Base-by-base conservation (phyloP, 140 eudicot species). In the Oenanthe javanica region DNA sequence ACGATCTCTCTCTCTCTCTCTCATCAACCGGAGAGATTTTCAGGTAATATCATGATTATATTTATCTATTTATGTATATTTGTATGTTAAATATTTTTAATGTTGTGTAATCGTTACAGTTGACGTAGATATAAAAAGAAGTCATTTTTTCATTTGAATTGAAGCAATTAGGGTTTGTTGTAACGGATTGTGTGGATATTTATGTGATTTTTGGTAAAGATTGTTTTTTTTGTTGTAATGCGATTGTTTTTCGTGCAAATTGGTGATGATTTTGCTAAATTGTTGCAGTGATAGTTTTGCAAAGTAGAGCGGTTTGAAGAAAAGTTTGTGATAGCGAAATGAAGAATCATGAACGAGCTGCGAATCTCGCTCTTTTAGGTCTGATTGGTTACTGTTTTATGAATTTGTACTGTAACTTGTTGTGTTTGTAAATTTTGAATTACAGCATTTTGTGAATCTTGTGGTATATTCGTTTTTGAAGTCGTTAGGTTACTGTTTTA, bases 351-450 rank as follows among this genome's bases (percentile, higher is more conserved):
- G 98, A 93, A 85, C 96, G 94, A 64, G 86, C 88, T 21, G 98
- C 94, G 16, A 93, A 88, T 86, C 77, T 93, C 57, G 98, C 96
- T 76, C 87, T 93, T 80, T 93, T 92, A 81, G 97, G 97, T 92
- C 50, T 81, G 86, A 15, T 31, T 78, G 18, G 46, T 18, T 57
- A 73, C 42, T 46, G 18, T 71, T 67, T 42, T 7, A 6, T 61
- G 3, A 21, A 61, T 18, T 77, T 0, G 14, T 46, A n/a, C 18
- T 18, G 36, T 31, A 31, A 31, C 36, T 31, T 31, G 36, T 64
- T 46, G 57, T 82, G 40, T 4, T 67, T 79, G 19, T 27, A 38
- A 49, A 64, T 79, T 67, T 59, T 75, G 19, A 25, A 52, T 8
- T 6, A 23, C 19, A 16, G 8, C 27, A 19, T 13, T 40, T 36